Base-by-base conservation (phyloP, 164 flowering plant species). In the Saururus chinensis region DNA sequence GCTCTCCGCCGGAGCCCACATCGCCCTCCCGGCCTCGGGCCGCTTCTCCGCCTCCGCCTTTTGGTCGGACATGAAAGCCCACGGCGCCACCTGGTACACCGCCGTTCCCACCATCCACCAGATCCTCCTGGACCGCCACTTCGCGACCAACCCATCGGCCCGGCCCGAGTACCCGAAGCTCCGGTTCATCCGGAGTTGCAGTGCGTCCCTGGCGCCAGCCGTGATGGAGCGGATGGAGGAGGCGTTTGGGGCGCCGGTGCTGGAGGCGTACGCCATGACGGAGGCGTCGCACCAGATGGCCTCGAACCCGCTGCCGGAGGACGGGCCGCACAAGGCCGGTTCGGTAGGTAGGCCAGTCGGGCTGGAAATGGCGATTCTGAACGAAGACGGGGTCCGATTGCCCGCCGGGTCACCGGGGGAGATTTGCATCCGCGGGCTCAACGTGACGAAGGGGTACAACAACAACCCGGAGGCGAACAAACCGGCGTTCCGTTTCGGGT, bases 101-200 rank as follows among this genome's bases (percentile, higher is more conserved):
- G 88, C 97, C 0, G 97, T 93, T 37, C 97, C 98, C 51, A 93
- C 98, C 0, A 90, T 93, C 9, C 99, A 93, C 71, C 97, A 93
- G 66, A 90, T 90, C 73, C 72, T 93, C 48, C 72, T 93, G 17
- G 95, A 93, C n/a, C 88, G 96, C 63, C 99, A 90, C 62, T 40
- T 64, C 12, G 14, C 12, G 14, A 14, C 49, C 49, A 10, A 42
- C 49, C 70, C 53, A 69, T 70, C 65, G 1, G 91, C 96, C 0
- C 92, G 88, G 67, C 66, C 80, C 9, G 64, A 6, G 5, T 86
- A 93, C 75, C 98, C 92, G 57, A 81, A 76, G 68, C 88, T 93
- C 51, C 77, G 97, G 52, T 93, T 90, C 70, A 88, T 93, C 20
- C 66, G 97, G 67, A 88, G 95, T 80, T 90, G 97, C 73, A 88